These are phyloP conservation scores for Eremochloa ophiuroides DNA, from an alignment of 176 grass and related monocot genomes.

Conservation along the genomic window DNA sequence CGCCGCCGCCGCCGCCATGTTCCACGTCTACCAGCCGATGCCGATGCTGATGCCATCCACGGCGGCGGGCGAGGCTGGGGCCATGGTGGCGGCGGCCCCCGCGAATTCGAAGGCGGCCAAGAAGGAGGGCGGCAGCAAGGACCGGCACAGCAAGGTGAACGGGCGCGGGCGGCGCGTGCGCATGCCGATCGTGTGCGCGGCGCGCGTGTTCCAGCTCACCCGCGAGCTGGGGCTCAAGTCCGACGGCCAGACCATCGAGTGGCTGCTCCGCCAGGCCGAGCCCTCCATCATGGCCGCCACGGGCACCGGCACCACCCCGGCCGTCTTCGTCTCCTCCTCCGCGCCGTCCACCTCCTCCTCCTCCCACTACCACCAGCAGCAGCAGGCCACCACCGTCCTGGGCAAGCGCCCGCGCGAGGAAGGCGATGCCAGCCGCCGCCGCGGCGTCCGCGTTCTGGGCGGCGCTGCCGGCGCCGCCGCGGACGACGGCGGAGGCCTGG, in stretches of 20 bases:
- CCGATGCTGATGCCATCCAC: neutral
- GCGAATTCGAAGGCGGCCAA: constrained; percentile 19
- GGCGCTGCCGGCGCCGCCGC: constrained; percentile 24
- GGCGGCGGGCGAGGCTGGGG: neutral
- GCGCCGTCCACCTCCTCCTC: constrained; percentile 37
- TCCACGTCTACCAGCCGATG: constrained; percentile 33
- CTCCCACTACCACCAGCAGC: constrained; percentile 6
- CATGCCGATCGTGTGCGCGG: constrained; percentile 95
- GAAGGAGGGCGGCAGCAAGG: constrained; percentile 52
- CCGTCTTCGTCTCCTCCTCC: constrained; percentile 62
- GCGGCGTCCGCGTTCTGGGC: constrained; percentile 37
- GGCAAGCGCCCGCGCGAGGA: constrained; percentile 46
- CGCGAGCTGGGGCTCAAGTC: constrained; percentile 96
- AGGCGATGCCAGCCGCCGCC: neutral
- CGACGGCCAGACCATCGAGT: constrained; percentile 95
- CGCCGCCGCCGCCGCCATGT: constrained; percentile 24
- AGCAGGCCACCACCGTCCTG: neutral
- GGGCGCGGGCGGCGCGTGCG: constrained; percentile 84
- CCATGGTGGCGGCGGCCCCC: neutral
- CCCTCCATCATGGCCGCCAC: constrained; percentile 91
- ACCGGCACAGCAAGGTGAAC: constrained; percentile 98
- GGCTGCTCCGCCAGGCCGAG: constrained; percentile 96
- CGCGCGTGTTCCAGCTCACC: constrained; percentile 95
- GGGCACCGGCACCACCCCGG: constrained; percentile 71
- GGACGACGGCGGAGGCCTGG: constrained; percentile 25